phyloP scores from a whole-genome alignment of 1,139 yeast species.

The Eremothecium coryli region DNA sequence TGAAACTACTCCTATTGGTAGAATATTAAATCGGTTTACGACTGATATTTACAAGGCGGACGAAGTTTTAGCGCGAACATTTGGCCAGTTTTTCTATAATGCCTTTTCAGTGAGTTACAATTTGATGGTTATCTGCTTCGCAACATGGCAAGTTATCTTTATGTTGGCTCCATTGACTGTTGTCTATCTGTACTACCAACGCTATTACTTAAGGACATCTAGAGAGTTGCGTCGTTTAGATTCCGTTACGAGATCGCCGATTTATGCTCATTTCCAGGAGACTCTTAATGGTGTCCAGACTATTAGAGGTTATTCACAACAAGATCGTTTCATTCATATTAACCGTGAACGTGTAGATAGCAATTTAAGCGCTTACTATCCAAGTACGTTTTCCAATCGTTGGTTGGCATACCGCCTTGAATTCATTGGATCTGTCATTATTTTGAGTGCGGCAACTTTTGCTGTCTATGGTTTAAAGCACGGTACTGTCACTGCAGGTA shows the following conservation, averaged over 20 bases:
- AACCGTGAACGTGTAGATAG: slow-evolving; percentile 73
- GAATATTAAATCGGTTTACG: slow-evolving; percentile 87
- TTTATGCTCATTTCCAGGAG: slow-evolving; percentile 95
- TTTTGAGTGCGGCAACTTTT: slow-evolving; percentile 76
- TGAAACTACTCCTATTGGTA: slow-evolving; percentile 94
- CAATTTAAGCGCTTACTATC: slow-evolving; percentile 87
- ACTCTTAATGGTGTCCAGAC: slow-evolving; percentile 83
- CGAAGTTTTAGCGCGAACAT: slow-evolving; percentile 75
- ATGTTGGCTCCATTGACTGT: slow-evolving; percentile 62
- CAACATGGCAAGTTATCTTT: slow-evolving; percentile 81
- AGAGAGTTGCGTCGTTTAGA: slow-evolving; percentile 93
- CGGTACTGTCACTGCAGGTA: slow-evolving; percentile 73
- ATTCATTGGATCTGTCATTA: slow-evolving; percentile 78
- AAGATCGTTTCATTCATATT: slow-evolving; percentile 57
- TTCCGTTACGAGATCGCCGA: slow-evolving; percentile 86
- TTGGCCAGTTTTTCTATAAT: slow-evolving; percentile 72
- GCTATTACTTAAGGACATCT: slow-evolving; percentile 79
- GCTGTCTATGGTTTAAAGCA: slow-evolving; percentile 58
- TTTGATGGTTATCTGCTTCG: slow-evolving; percentile 66
- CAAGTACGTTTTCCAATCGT: slow-evolving; percentile 87
- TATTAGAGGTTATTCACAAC: slow-evolving; percentile 80
- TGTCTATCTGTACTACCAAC: slow-evolving; percentile 76
- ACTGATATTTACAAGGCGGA: slow-evolving; percentile 90
- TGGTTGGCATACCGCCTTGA: slow-evolving; percentile 95
- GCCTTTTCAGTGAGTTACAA: slow-evolving; percentile 70